phyloP scores from a whole-genome alignment of 1,139 yeast genomes.

The Suhomyces terraborum region DNA sequence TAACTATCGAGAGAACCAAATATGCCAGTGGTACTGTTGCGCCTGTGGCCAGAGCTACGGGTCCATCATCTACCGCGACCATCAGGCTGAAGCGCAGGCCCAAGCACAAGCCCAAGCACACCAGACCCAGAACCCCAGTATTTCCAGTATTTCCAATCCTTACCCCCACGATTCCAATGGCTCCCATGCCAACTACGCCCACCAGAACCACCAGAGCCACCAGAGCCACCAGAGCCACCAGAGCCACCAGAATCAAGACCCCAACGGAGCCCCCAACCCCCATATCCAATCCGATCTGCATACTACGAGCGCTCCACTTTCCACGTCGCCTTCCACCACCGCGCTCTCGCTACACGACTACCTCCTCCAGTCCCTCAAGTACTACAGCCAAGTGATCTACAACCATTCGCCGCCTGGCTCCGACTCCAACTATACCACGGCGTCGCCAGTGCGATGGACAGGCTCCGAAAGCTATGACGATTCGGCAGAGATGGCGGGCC shows the following conservation, averaged over 20 bases:
- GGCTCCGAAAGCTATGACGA: neutral
- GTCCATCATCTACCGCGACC: constrained; percentile 33
- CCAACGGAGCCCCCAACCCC: too few relatives aligned
- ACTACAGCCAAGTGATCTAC: constrained; percentile 34
- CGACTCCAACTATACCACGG: constrained; percentile 6
- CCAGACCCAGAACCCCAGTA: too few relatives aligned
- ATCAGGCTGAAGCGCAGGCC: neutral
- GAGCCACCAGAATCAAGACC: neutral
- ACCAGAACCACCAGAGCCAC: neutral
- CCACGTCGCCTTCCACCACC: constrained; percentile 3
- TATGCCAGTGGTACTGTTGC: constrained; percentile 57
- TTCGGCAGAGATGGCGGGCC: neutral
- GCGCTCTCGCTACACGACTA: constrained; percentile 12
- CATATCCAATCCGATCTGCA: neutral
- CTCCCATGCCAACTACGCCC: neutral
- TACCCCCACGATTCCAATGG: neutral
- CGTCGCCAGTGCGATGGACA: constrained; percentile 3
- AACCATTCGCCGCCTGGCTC: constrained; percentile 1
- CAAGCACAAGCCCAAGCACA: neutral
- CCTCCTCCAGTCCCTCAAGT: constrained; percentile 24
- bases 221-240: neutral
- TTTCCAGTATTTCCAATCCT: too few relatives aligned
- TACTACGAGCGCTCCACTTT: neutral
- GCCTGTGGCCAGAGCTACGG: constrained; percentile 56
- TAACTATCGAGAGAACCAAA: constrained; percentile 30